Conservation (phyloP, 768 basidiomycete genomes). For the Tremella fuciformis region DNA sequence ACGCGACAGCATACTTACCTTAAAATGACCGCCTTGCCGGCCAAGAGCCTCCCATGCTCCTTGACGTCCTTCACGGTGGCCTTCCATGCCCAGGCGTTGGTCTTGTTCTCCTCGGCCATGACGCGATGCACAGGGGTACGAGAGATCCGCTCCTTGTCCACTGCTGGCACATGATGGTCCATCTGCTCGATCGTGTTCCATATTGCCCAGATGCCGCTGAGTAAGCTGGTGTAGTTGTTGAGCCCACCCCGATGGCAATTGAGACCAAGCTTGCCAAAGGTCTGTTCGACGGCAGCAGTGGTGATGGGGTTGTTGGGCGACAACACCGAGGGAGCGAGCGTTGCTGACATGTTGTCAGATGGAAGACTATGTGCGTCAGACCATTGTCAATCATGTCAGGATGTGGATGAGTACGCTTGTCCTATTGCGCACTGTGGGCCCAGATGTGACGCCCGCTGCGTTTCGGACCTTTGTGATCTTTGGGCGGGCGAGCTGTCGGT, state of each 20-base stretch:
- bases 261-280: conserved; percentile 16
- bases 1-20: conserved; percentile 39
- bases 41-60: conserved; percentile 37
- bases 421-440: too few species aligned
- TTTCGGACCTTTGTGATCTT: too few species aligned
- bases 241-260: conserved; percentile 9
- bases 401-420: too few species aligned
- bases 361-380: too few species aligned
- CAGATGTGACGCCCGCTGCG: too few species aligned
- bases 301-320: conserved; percentile 35
- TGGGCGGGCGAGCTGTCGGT: too few species aligned
- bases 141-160: conserved; percentile 25
- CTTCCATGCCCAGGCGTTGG: conserved; percentile 41
- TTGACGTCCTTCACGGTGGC: conserved; percentile 18
- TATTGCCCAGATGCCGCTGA: conserved; percentile 30
- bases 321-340: conserved; percentile 19
- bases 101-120: conserved; percentile 29
- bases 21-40: conserved; percentile 54
- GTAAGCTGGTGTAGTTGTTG: conserved; percentile 25
- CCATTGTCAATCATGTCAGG: too few species aligned
- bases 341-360: conserved; percentile 20
- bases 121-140: conserved; percentile 20
- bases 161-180: conserved; percentile 29
- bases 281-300: conserved; percentile 8
- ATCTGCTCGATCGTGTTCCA: conserved; percentile 29